Evolutionary conservation across 495 filamentous ascomycete species (phyloP).

Genomic region (Xylaria intraflava): DNA sequence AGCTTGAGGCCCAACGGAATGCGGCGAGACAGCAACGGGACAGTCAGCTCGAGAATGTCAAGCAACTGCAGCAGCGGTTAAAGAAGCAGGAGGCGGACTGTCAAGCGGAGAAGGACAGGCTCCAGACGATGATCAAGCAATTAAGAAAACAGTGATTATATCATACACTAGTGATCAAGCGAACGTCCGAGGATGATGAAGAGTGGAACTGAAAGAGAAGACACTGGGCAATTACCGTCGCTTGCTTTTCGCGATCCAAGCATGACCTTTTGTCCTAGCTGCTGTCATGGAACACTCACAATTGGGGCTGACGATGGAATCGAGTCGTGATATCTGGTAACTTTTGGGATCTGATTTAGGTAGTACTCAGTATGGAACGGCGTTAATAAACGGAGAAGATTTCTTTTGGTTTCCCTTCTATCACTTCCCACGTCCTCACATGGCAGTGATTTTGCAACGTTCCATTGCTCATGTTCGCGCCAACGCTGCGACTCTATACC

Average conservation of each 20-base stretch:
- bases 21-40: conserved; percentile 15
- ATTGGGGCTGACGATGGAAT: conserved; percentile 3
- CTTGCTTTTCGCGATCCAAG: not conserved
- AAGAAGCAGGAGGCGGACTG: not conserved
- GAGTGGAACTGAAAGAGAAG: too few relatives aligned
- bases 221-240: too few relatives aligned
- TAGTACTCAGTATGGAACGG: not conserved
- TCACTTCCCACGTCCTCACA: not conserved
- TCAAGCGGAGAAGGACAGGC: not conserved
- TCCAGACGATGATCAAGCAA: not conserved
- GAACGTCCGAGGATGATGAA: too few relatives aligned
- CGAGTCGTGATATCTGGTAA: too few relatives aligned
- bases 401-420: conserved; percentile 8
- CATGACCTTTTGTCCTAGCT: not conserved
- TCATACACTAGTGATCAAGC: too few relatives aligned
- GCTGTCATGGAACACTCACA: not conserved
- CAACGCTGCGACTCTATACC: not conserved
- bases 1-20: conserved; percentile 15
- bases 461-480: too few relatives aligned
- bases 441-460: not conserved
- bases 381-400: conserved; percentile 3
- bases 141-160: not conserved
- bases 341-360: too few relatives aligned
- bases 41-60: conserved; percentile 7
- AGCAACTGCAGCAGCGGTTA: conserved; percentile 1